Base-by-base conservation (phyloP, 345 rosid genomes). In the Euphorbia lathyris region DNA sequence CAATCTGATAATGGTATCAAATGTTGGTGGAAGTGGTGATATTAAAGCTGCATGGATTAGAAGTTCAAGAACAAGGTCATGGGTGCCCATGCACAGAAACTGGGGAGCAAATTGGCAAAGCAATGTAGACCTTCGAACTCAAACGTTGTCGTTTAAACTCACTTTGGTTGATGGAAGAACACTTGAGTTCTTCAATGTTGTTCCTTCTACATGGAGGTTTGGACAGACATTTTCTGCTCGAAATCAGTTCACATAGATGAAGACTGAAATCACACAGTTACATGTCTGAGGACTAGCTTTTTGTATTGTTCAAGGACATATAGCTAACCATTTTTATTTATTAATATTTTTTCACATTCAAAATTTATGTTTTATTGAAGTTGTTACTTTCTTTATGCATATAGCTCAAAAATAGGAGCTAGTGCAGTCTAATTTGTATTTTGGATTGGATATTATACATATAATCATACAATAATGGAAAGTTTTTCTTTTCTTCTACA, bases 51-150 rank as follows among this genome's bases (percentile, higher is more conserved):
- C 84, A 12, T 89, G 89, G 86, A 77, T 89, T n/a, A 82, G 93
- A 70, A 90, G 89, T 0, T 86, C 88, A 0, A 80, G 74, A 60
- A 76, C 77, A 34, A 83, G 81, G 71, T 72, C 79, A 58, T 89
- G 96, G 96, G 27, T 73, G 63, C 65, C 84, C 34, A 69, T 92
- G 89, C 78, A 80, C 14, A 76, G 96, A 53, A 89, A 89, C 30
- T 87, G 92, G 92, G 93, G 97, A 17, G 96, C 89, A 0, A 87
- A 89, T 64, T 91, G 97, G 97, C 91, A 88, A 30, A 86, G 85
- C 73, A 79, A 72, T 69, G 66, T 83, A 3, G 88, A 87, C 70
- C 79, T 89, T 27, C 76, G 88, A 20, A 76, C 66, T 74, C 97
- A 87, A 55, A 78, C 70, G 30, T 60, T 89, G 48, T 86, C 96